Conservation (phyloP, 768 basidiomycete genomes). For the Porpolomopsis calyptriformis region DNA sequence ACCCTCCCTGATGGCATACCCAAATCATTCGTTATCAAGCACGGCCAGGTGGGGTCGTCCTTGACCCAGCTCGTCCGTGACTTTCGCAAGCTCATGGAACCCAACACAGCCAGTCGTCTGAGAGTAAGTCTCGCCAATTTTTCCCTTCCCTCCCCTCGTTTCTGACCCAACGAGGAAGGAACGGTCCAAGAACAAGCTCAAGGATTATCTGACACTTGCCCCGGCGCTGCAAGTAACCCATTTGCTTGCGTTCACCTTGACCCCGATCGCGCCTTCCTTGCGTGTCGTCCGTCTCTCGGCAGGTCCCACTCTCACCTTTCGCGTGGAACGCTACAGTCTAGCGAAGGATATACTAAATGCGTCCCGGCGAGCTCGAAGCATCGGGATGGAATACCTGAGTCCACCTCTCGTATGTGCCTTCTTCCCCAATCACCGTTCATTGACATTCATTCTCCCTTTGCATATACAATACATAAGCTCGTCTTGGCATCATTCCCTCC, state of each 20-base stretch:
- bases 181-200: slow-evolving; percentile 78
- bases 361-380: slow-evolving; percentile 56
- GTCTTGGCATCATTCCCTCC: slow-evolving; percentile 83
- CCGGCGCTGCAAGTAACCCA: slow-evolving; percentile 88
- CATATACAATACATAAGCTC: slow-evolving; percentile 39
- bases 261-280: slow-evolving; percentile 74
- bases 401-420: slow-evolving; percentile 68
- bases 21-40: slow-evolving; percentile 94
- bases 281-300: slow-evolving; percentile 78
- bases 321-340: slow-evolving; percentile 86
- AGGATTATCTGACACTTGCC: slow-evolving; percentile 89
- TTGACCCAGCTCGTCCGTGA: slow-evolving; percentile 86
- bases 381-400: slow-evolving; percentile 83
- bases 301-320: slow-evolving; percentile 89
- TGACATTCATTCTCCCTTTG: background rate
- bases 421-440: background rate
- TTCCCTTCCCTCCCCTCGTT: background rate
- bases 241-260: slow-evolving; percentile 83
- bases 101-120: slow-evolving; percentile 91
- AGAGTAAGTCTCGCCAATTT: slow-evolving; percentile 39
- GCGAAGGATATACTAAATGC: slow-evolving; percentile 72
- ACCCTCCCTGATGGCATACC: slow-evolving; percentile 36
- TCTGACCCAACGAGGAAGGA: slow-evolving; percentile 43
- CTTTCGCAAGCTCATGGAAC: slow-evolving; percentile 93
- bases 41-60: slow-evolving; percentile 84